Percentiles rank a stretch among this genome's conserved stretches.
These are phyloP conservation scores for Kregervanrija delftensis DNA, from an alignment of 805 yeast genomes.

Conservation along the genomic window DNA sequence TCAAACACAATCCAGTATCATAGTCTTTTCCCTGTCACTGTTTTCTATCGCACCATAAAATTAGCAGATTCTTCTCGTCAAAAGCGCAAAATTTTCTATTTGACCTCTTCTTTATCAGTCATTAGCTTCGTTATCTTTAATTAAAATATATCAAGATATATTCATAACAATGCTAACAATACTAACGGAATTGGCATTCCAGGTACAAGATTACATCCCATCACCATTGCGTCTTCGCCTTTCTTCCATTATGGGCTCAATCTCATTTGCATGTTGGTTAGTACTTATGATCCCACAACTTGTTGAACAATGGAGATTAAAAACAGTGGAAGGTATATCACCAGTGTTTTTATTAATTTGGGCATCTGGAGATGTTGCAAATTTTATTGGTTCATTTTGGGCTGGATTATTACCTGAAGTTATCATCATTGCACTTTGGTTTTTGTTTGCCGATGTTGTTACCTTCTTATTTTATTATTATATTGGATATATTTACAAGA, in stretches of 20 bases:
- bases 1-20: too few relatives aligned
- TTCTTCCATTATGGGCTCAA: slow-evolving; percentile 63
- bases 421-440: slow-evolving; percentile 66
- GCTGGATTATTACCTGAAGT: slow-evolving; percentile 67
- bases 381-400: slow-evolving; percentile 62
- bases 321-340: slow-evolving; percentile 72
- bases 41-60: too few relatives aligned
- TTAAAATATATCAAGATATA: too few relatives aligned
- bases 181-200: too few relatives aligned
- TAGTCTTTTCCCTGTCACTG: too few relatives aligned
- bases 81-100: too few relatives aligned
- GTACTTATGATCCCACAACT: slow-evolving; percentile 71
- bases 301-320: slow-evolving; percentile 71
- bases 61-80: too few relatives aligned
- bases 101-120: too few relatives aligned
- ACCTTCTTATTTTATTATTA: slow-evolving; percentile 56
- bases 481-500: slow-evolving; percentile 42
- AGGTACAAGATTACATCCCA: slow-evolving; percentile 8
- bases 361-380: slow-evolving; percentile 67
- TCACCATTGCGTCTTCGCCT: slow-evolving; percentile 35
- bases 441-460: slow-evolving; percentile 64
- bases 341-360: slow-evolving; percentile 60
- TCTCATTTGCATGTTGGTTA: slow-evolving; percentile 74
- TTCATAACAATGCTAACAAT: too few relatives aligned
- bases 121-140: too few relatives aligned